Conservation (phyloP, 1,284 basidiomycete species). For the Cutaneotrichosporon spelunceum region DNA sequence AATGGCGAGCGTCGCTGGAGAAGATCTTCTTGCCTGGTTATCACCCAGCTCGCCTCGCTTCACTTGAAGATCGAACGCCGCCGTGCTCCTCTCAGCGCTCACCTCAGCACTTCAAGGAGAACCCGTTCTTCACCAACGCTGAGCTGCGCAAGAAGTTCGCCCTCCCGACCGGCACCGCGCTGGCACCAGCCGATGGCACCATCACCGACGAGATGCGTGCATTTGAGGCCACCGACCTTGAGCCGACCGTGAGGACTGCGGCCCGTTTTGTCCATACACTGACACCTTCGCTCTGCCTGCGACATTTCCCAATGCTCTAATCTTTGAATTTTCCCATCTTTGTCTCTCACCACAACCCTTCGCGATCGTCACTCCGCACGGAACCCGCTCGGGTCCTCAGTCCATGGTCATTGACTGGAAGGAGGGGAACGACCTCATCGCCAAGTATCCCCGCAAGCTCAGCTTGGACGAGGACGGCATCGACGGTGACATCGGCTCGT, state of each 20-base stretch:
- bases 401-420: slow-evolving; percentile 54
- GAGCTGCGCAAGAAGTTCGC: slow-evolving; percentile 45
- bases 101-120: slow-evolving; percentile 47
- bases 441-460: slow-evolving; percentile 49
- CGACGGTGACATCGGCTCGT: slow-evolving; percentile 53
- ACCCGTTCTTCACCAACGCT: slow-evolving; percentile 50
- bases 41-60: too few species aligned
- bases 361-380: background rate
- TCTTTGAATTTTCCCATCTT: too few species aligned
- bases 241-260: slow-evolving; percentile 29
- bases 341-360: too few species aligned
- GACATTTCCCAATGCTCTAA: background rate
- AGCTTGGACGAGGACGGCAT: slow-evolving; percentile 30
- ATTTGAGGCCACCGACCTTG: slow-evolving; percentile 36
- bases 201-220: slow-evolving; percentile 38
- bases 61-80: background rate
- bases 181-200: slow-evolving; percentile 35
- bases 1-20: background rate
- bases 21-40: too few species aligned
- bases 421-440: slow-evolving; percentile 52
- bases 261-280: background rate
- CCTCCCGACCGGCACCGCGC: slow-evolving; percentile 27
- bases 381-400: slow-evolving; percentile 20
- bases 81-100: background rate
- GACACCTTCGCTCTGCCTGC: background rate